These are phyloP conservation scores for Phlegmacium glaucopus DNA, from an alignment of 768 basidiomycete genomes.

Conservation along the genomic window DNA sequence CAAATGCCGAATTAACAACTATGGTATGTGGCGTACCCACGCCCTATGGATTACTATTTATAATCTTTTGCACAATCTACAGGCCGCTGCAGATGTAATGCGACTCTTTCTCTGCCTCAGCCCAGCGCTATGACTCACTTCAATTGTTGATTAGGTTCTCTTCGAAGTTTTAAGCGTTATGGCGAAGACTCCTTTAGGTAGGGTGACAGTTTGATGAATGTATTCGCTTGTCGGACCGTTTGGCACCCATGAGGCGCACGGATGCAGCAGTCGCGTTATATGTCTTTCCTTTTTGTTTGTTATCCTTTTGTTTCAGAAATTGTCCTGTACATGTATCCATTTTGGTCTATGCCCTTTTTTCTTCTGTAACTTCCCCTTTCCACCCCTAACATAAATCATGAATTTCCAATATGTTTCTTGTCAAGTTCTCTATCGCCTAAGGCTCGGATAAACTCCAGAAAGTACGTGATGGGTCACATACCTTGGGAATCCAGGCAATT, in stretches of 20 bases:
- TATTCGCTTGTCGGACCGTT: slow-evolving; percentile 1
- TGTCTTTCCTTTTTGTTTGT: not conserved
- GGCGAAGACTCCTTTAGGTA: slow-evolving; percentile 77
- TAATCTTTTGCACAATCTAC: slow-evolving; percentile 11
- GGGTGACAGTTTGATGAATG: slow-evolving; percentile 26
- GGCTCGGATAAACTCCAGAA: no score
- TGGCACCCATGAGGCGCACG: slow-evolving; percentile 10
- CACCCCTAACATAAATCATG: not conserved
- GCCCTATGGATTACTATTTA: slow-evolving; percentile 5
- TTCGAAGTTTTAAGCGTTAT: slow-evolving; percentile 77
- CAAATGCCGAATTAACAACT: slow-evolving; percentile 35
- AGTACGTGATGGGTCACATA: no score
- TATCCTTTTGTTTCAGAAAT: not conserved
- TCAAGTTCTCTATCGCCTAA: not conserved
- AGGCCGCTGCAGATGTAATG: slow-evolving; percentile 41
- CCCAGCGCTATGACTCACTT: not conserved
- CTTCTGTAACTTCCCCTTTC: not conserved
- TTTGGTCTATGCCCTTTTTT: not conserved
- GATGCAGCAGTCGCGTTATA: slow-evolving; percentile 4
- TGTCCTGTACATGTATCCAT: slow-evolving; percentile 4
- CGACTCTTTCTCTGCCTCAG: not conserved
- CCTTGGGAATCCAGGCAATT: no score
- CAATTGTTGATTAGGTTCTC: slow-evolving; percentile 49
- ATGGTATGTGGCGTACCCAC: slow-evolving; percentile 20
- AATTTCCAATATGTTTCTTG: not conserved